Percentiles rank a stretch among this genome's conserved stretches.
These are phyloP conservation scores for Apiospora saccharicola DNA, from an alignment of 2,329 filamentous ascomycete genomes.

Conservation along the genomic window DNA sequence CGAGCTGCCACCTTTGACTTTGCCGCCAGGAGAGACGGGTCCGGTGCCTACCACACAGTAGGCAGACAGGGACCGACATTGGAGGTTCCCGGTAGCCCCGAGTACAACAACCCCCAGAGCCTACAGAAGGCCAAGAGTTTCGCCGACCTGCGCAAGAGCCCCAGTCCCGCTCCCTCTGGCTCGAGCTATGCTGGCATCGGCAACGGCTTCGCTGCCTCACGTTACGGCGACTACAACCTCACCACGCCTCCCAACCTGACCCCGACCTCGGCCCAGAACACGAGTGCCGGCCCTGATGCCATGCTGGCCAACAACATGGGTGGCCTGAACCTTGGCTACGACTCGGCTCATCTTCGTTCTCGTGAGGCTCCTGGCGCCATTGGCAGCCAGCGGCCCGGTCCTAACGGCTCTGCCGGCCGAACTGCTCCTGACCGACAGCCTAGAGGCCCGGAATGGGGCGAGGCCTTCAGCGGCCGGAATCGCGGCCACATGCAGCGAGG, in stretches of 20 bases:
- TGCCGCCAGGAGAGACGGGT: conserved; percentile 72
- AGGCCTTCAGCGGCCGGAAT: conserved; percentile 59
- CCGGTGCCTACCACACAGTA: conserved; percentile 76
- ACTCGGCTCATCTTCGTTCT: conserved; percentile 50
- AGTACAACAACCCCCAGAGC: conserved; percentile 73
- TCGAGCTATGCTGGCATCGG: conserved; percentile 74
- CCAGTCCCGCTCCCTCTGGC: conserved; percentile 88
- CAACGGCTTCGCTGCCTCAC: conserved; percentile 51
- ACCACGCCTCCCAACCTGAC: conserved; percentile 45
- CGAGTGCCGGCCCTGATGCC: conserved; percentile 42
- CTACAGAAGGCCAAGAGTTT: conserved; percentile 95
- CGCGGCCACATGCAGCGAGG: conserved; percentile 68
- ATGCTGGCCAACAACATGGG: conserved; percentile 44
- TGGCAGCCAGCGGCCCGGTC: conserved; percentile 68
- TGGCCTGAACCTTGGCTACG: conserved; percentile 60
- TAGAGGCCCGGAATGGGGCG: conserved; percentile 69
- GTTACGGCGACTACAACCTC: conserved; percentile 43
- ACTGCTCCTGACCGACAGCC: conserved; percentile 68
- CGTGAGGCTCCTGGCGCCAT: conserved; percentile 67
- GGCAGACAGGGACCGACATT: conserved; percentile 86
- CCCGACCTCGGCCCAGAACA: conserved; percentile 44
- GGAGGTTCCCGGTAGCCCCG: conserved; percentile 83
- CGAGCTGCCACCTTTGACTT: conserved; percentile 98
- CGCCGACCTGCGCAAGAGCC: conserved; percentile 92
- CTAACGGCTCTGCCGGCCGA: conserved; percentile 51